These are phyloP conservation scores for Halophytophthora polymorphica DNA, from an alignment of 352 stramenopile species.

Conservation along the genomic window DNA sequence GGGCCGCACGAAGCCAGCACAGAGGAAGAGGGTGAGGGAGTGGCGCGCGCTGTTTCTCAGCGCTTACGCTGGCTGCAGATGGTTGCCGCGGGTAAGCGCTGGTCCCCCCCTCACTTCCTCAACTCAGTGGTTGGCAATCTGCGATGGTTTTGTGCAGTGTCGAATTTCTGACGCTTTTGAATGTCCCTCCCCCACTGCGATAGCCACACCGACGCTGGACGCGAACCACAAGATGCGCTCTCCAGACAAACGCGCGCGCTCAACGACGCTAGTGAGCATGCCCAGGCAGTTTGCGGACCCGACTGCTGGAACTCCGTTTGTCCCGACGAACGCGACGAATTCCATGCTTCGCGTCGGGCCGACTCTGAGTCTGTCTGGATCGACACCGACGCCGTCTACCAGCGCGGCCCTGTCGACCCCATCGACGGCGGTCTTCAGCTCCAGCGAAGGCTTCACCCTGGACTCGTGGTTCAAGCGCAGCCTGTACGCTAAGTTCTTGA, in stretches of 20 bases:
- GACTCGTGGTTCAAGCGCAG: conserved; percentile 36
- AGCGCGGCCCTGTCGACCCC: neutral
- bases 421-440: conserved; percentile 24
- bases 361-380: neutral
- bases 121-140: too few species aligned
- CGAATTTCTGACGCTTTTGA: neutral
- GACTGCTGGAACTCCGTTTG: neutral
- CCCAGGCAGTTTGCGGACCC: neutral
- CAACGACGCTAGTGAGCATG: neutral
- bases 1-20: neutral
- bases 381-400: neutral
- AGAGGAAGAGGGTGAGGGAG: neutral
- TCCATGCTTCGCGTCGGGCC: neutral
- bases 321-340: neutral
- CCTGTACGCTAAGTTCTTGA: conserved; percentile 10
- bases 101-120: neutral
- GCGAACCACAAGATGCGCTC: neutral
- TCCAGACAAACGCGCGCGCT: neutral
- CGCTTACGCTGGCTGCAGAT: neutral
- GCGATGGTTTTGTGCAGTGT: too few species aligned
- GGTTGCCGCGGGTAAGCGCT: neutral
- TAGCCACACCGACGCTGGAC: neutral
- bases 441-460: conserved; percentile 32
- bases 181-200: neutral
- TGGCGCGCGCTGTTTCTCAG: neutral